A percentile compares a stretch with the other conserved stretches of the same genome.
These are phyloP conservation scores for Hygrophoropsis aurantiaca DNA, from an alignment of 768 basidiomycete genomes.

Conservation along the genomic window DNA sequence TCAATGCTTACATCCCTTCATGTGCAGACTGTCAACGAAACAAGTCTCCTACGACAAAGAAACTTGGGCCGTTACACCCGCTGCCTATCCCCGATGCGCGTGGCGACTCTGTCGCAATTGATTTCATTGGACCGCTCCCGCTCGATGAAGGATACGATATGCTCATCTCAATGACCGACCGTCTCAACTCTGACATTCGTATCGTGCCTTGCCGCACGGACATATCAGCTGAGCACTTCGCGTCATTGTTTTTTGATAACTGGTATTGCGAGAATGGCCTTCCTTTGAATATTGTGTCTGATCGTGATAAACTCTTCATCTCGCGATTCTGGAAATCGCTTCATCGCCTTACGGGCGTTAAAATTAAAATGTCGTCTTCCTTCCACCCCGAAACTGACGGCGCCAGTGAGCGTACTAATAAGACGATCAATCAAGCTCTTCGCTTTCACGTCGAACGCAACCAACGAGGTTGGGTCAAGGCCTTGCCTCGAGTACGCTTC, in stretches of 20 bases:
- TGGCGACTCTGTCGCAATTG: conserved; percentile 21
- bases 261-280: conserved; percentile 35
- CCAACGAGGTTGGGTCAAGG: conserved; percentile 29
- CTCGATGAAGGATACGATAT: conserved; percentile 27
- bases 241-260: conserved; percentile 20
- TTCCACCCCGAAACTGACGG: conserved; percentile 41
- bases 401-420: conserved; percentile 29
- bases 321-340: conserved; percentile 30
- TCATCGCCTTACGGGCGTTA: conserved; percentile 20
- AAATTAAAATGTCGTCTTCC: conserved; percentile 30
- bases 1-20: conserved; percentile 28
- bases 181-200: conserved; percentile 19
- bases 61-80: conserved; percentile 14
- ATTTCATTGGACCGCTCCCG: conserved; percentile 37
- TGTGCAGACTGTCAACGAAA: conserved; percentile 24
- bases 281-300: conserved; percentile 26
- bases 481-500: conserved; percentile 29
- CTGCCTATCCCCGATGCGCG: conserved; percentile 18
- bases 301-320: conserved; percentile 34
- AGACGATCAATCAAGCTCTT: conserved; percentile 28
- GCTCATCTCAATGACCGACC: conserved; percentile 24
- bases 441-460: conserved; percentile 20
- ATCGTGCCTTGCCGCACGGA: conserved; percentile 6
- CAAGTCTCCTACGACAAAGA: conserved; percentile 15
- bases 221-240: conserved; percentile 15